Evolutionary conservation across 768 basidiomycete genomes (phyloP).

Genomic region (Mycena maculata): DNA sequence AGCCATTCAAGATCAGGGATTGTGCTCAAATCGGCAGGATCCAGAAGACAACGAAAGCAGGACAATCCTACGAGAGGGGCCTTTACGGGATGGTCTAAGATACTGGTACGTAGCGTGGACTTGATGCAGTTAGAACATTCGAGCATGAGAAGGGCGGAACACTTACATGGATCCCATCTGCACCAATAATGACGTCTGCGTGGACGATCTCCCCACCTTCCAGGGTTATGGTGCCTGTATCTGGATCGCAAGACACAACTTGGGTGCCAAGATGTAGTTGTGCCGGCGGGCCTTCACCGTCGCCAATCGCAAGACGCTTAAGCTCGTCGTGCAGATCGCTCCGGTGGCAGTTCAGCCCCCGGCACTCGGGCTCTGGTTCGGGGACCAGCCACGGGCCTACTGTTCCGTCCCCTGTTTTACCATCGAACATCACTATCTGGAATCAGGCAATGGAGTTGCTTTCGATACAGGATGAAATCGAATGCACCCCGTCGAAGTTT

Average conservation of each 20-base stretch:
- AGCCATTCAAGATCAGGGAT: constrained; percentile 13
- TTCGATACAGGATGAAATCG: neutral
- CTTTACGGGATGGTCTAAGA: constrained; percentile 6
- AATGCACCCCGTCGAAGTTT: constrained; percentile 18
- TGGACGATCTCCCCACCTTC: no score
- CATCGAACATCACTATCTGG: constrained; percentile 1
- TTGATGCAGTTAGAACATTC: neutral
- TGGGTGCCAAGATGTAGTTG: neutral
- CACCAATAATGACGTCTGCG: constrained; percentile 42
- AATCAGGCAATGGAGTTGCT: neutral
- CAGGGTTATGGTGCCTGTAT: no score
- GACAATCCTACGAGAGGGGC: neutral
- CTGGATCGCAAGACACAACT: no score
- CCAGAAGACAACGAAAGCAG: constrained; percentile 13
- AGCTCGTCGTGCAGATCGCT: constrained; percentile 10
- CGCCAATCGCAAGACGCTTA: no score
- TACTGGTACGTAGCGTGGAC: constrained; percentile 1
- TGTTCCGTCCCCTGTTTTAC: neutral
- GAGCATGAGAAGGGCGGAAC: neutral
- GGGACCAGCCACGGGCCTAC: neutral
- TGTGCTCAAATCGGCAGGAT: neutral
- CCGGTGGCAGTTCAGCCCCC: constrained; percentile 18
- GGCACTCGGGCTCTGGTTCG: neutral
- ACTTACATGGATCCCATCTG: constrained; percentile 43
- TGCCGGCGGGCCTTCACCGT: constrained; percentile 1